Evolutionary conservation across 345 rosid species (phyloP), one percentile per base, ranked within the genome.

Genomic region (Anacardium occidentale): DNA sequence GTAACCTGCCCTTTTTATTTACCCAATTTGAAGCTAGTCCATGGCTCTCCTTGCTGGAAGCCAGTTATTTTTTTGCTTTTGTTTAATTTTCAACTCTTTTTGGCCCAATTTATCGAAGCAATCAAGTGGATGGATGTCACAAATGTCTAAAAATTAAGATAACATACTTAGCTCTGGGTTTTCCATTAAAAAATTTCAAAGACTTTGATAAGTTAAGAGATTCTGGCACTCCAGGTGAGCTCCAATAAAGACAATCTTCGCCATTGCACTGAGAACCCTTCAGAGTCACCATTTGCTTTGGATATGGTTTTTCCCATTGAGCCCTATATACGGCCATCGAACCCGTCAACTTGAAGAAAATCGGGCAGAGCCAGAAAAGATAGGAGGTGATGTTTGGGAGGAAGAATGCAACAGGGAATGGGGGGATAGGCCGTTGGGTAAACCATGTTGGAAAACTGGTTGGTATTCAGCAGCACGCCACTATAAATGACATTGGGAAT

Each of bases 401-500:
- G 7, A 37, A 37, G 42, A 37, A 37, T 37, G 42, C 42, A 37
- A 37, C 0, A 9, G 42, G 42, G 42, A 37, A 37, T 37, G 42
- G 42, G 42, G 1, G 1, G 42, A 37, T 37, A 9, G 42, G 8
- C 7, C 9, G 7, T 37, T 5, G 42, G 42, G 42, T 37, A 37
- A 37, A 37, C 8, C 42, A 11, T 13, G 21, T 64, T 44, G 54
- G 34, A 44, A 20, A 20, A 18, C 10, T 15, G 15, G 56, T 20
- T 21, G 4, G 3, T 3, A n/a, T n/a, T n/a, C n/a, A 9, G 3
- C 54, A 59, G 22, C 76, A 66, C 76, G 80, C 60, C 64, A 66
- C 70, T 22, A 22, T 15, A 51, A 68, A 59, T 71, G 61, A 32
- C 81, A 68, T 82, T 61, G 77, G 81, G 81, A 79, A 72, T 68